These are phyloP conservation scores for Inonotus obliquus DNA, from an alignment of 1,284 basidiomycete genomes.

Conservation along the genomic window DNA sequence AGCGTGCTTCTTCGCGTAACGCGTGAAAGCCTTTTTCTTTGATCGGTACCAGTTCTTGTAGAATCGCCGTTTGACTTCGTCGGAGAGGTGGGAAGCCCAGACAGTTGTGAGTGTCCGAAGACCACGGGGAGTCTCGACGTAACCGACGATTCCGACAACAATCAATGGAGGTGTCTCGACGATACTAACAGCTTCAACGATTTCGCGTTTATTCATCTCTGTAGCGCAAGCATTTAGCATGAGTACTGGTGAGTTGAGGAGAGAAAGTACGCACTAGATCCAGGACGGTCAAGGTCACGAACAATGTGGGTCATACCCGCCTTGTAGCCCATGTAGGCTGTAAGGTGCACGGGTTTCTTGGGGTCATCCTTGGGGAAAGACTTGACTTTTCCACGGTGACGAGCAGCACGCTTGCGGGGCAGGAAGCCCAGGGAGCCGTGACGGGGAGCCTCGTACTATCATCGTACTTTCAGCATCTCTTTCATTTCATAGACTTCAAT, in stretches of 20 bases:
- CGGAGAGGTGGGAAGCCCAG: slow-evolving; percentile 82
- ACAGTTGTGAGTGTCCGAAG: slow-evolving; percentile 84
- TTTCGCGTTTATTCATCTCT: slow-evolving; percentile 99
- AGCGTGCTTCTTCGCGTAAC: slow-evolving; percentile 98
- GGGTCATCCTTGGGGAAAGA: slow-evolving; percentile 99
- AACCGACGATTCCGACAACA: slow-evolving; percentile 97
- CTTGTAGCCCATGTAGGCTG: slow-evolving; percentile 99
- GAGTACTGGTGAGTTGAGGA: not conserved
- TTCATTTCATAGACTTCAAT: not conserved
- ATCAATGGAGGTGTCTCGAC: slow-evolving; percentile 98
- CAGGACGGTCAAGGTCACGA: slow-evolving; percentile 98
- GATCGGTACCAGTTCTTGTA: slow-evolving; percentile 99
- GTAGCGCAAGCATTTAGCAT: slow-evolving; percentile 19
- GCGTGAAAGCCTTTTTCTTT: slow-evolving; percentile 99
- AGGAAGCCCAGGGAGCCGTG: slow-evolving; percentile 93
- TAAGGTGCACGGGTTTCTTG: slow-evolving; percentile 99
- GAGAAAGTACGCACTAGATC: slow-evolving; percentile 72
- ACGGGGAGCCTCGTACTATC: slow-evolving; percentile 90
- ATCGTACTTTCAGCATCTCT: slow-evolving; percentile 1
- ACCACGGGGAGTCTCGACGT: slow-evolving; percentile 99
- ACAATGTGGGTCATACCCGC: slow-evolving; percentile 99
- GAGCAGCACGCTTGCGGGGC: slow-evolving; percentile 91
- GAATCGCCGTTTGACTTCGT: slow-evolving; percentile 97
- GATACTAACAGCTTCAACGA: slow-evolving; percentile 96
- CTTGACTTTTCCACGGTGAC: slow-evolving; percentile 98